Evolutionary conservation across 2,329 filamentous ascomycete species (phyloP).

Genomic region (Microsporum ferrugineum): DNA sequence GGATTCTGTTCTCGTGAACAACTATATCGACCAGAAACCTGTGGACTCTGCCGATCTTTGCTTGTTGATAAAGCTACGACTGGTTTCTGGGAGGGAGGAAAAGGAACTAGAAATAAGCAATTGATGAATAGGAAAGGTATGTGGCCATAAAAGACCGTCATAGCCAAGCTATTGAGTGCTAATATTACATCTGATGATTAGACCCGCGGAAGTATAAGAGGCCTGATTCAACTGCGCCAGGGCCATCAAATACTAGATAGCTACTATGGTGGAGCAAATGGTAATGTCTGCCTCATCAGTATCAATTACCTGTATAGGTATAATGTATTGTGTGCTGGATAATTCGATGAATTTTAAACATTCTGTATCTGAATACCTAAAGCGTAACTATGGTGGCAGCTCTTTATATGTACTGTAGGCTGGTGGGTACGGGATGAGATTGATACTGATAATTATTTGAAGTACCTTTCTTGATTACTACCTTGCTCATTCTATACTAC

Average conservation of each 20-base stretch:
- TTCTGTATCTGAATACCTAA: no score
- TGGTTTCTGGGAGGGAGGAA: conserved; percentile 82
- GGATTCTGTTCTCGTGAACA: conserved; percentile 72
- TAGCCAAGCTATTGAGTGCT: not conserved
- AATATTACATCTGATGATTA: conserved; percentile 15
- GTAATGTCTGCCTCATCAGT: not conserved
- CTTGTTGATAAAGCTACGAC: conserved; percentile 55
- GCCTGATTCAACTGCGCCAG: not conserved
- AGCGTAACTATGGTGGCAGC: no score
- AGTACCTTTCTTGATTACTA: no score
- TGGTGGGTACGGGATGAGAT: no score
- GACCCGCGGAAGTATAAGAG: conserved; percentile 64
- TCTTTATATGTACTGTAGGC: no score
- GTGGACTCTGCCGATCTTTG: conserved; percentile 58
- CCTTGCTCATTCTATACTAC: no score
- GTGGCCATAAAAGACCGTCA: not conserved
- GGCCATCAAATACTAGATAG: not conserved
- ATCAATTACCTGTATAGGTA: not conserved
- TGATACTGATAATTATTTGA: no score
- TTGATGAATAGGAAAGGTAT: conserved; percentile 59
- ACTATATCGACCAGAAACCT: conserved; percentile 64
- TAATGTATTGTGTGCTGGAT: no score
- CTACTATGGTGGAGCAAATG: not conserved
- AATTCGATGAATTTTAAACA: no score
- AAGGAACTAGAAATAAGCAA: conserved; percentile 60